Percentiles rank a stretch among this genome's conserved stretches.
Conservation (phyloP, 2,329 filamentous ascomycete genomes). For the Beauveria bassiana region DNA sequence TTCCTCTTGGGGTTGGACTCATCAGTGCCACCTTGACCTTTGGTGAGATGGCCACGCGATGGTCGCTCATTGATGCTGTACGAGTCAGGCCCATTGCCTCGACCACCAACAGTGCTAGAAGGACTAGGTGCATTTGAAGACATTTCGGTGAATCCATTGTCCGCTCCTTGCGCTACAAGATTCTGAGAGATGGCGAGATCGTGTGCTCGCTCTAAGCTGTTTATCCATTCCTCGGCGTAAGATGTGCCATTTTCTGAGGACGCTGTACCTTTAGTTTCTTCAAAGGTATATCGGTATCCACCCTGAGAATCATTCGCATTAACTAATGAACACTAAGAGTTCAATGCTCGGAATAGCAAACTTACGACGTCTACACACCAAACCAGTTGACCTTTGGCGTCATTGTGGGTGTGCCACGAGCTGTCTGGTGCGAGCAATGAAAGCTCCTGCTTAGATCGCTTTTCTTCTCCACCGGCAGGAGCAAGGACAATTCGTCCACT, state of each 20-base stretch:
- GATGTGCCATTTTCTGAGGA: conserved; percentile 53
- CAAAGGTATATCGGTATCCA: conserved; percentile 87
- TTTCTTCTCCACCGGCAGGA: conserved; percentile 87
- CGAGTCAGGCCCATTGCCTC: conserved; percentile 44
- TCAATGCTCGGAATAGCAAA: conserved; percentile 15
- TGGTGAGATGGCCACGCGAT: conserved; percentile 50
- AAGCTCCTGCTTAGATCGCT: conserved; percentile 88
- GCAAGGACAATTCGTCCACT: conserved; percentile 84
- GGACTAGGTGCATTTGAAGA: conserved; percentile 69
- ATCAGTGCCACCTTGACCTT: conserved; percentile 49
- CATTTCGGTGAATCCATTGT: conserved; percentile 61
- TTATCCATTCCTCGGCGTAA: conserved; percentile 85
- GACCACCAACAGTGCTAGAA: conserved; percentile 60
- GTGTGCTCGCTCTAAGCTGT: conserved; percentile 75
- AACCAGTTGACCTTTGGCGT: conserved; percentile 77
- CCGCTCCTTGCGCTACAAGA: conserved; percentile 56
- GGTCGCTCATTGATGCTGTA: conserved; percentile 43
- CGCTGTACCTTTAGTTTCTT: conserved; percentile 70
- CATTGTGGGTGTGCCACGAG: conserved; percentile 70
- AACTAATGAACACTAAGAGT: background rate
- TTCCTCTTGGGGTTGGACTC: conserved; percentile 48
- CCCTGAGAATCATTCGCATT: conserved; percentile 47
- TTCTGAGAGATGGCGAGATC: conserved; percentile 75
- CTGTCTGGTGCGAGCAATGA: conserved; percentile 71
- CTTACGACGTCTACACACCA: conserved; percentile 94